Base-by-base conservation (phyloP, 2,329 filamentous ascomycete genomes). In the Penicillium nordicum region DNA sequence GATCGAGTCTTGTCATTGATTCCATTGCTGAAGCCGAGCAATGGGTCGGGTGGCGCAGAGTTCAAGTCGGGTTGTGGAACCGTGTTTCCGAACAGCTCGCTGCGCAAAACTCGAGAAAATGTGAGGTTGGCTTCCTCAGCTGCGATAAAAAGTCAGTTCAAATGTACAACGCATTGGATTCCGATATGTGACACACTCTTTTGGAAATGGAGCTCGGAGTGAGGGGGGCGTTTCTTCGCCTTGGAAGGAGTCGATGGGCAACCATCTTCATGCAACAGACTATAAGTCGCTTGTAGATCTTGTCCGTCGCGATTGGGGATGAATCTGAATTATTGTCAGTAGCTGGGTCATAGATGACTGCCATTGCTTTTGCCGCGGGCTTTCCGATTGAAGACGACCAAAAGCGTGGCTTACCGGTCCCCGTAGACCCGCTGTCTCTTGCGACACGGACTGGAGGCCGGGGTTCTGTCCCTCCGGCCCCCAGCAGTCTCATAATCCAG, bases 81-180 rank as follows among this genome's bases (percentile, higher is more conserved):
- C 29, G 91, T 90, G 64, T 84, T 85, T 68, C 96, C 93, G 72
- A 99, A 99, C 57, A 99, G 84, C 74, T 99, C 94, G 50, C 90
- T 88, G 55, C 94, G 88, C 54, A 99, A 80, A 7, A 99, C 79
- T 21, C 87, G 88, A 29, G 92, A 95, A 73, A 93, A 99, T 21
- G 90, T 97, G 57, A 89, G 85, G 68, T 99, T 97, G 46, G 94
- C 94, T 81, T 97, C 92, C 76, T 97, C 92, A 48, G 89, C 92
- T 86, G 67, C 23, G 57, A 6, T 27, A 41, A 41, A 53, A 32
- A 67, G 64, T 55, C 48, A 60, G n/a, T 41, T 44, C 27, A 50
- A 27, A 29, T 30, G 14, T 10, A 34, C 44, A 23, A 23, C 12
- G 4, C 9, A 21, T n/a, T 37, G 21, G 10, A 11, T 23, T 52